Evolutionary conservation across 2,329 filamentous ascomycete species (phyloP).

Genomic region (Pyricularia grisea): DNA sequence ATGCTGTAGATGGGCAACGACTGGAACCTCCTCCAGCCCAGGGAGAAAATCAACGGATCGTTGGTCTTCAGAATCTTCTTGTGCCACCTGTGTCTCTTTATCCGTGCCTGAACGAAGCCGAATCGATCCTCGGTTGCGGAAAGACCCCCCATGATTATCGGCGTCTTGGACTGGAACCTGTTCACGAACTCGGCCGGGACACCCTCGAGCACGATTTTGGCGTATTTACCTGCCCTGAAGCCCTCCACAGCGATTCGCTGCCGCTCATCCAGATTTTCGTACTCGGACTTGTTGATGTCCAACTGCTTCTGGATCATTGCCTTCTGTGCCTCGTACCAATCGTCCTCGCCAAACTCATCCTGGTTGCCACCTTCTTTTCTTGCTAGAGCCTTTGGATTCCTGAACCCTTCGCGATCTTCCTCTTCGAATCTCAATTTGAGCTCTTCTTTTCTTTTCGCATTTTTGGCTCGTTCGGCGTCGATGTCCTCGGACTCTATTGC

Average conservation of each 20-base stretch:
- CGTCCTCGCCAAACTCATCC: conserved; percentile 89
- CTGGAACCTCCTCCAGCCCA: conserved; percentile 95
- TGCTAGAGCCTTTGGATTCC: conserved; percentile 77
- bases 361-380: conserved; percentile 57
- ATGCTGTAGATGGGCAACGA: conserved; percentile 89
- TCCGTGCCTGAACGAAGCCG: conserved; percentile 88
- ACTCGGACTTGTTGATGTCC: conserved; percentile 93
- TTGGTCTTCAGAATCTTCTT: conserved; percentile 99
- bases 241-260: conserved; percentile 83
- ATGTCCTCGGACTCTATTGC: conserved; percentile 40
- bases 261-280: conserved; percentile 74
- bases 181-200: conserved; percentile 86
- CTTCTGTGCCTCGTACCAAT: conserved; percentile 98
- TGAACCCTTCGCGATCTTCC: conserved; percentile 93
- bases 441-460: conserved; percentile 88
- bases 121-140: conserved; percentile 91
- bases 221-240: conserved; percentile 85
- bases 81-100: conserved; percentile 97
- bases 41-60: conserved; percentile 91
- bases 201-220: conserved; percentile 77
- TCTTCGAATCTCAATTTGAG: conserved; percentile 91
- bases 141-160: conserved; percentile 84
- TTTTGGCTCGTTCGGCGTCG: conserved; percentile 84
- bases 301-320: conserved; percentile 89
- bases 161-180: conserved; percentile 72